These are phyloP conservation scores for Ganoderma leucocontextum DNA, from an alignment of 1,284 basidiomycete genomes.

Conservation along the genomic window DNA sequence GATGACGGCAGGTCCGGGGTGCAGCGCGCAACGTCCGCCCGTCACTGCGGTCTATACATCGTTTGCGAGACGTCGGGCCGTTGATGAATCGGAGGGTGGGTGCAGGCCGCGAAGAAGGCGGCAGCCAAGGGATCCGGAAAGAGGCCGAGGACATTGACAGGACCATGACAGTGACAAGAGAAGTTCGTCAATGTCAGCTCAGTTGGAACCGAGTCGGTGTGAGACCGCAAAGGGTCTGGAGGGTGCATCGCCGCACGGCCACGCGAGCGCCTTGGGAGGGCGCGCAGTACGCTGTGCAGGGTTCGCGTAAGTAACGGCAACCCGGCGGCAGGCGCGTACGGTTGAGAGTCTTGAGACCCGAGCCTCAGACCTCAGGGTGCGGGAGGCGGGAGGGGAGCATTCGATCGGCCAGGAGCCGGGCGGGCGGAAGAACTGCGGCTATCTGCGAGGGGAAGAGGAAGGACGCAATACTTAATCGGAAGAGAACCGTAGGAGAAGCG, in stretches of 20 bases:
- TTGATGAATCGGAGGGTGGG: too few species aligned
- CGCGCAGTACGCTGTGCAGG: slow-evolving; percentile 1
- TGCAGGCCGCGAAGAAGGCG: too few species aligned
- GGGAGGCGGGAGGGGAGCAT: not conserved
- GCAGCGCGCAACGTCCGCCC: too few species aligned
- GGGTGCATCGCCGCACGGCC: slow-evolving; percentile 5
- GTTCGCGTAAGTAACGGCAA: not conserved
- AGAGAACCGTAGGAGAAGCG: not conserved
- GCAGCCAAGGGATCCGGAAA: too few species aligned
- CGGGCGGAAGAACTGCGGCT: not conserved
- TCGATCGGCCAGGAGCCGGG: not conserved
- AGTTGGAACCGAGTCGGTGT: not conserved
- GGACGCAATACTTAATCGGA: not conserved
- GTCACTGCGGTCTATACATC: too few species aligned
- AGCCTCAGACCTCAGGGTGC: not conserved
- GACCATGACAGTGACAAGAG: too few species aligned
- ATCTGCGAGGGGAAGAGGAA: not conserved
- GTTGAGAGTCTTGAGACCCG: too few species aligned
- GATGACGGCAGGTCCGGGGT: too few species aligned
- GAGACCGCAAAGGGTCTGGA: not conserved
- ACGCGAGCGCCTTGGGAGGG: not conserved
- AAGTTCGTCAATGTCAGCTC: not conserved
- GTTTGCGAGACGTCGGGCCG: too few species aligned
- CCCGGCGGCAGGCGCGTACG: not conserved
- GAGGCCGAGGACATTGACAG: too few species aligned